Percentiles rank a stretch among this genome's conserved stretches.
phyloP scores from a whole-genome alignment of 164 flowering plant species.

The Umbellularia californica region DNA sequence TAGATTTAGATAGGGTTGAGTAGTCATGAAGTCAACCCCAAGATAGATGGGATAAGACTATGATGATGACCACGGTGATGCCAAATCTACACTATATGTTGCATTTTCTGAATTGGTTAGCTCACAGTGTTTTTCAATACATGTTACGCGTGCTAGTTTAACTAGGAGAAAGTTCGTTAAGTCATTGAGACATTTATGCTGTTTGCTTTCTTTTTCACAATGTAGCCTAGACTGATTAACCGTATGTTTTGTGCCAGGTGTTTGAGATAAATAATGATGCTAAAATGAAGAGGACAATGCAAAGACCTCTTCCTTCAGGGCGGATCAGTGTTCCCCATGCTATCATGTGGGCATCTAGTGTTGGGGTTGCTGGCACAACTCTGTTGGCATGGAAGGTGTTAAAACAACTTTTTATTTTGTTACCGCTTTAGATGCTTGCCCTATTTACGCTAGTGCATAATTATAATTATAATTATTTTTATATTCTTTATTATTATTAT shows the following conservation, averaged over 20 bases:
- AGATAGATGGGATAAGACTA: too few species aligned
- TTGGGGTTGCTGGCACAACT: conserved; percentile 79
- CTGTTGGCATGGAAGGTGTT: conserved; percentile 76
- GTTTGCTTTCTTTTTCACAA: background rate
- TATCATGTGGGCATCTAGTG: conserved; percentile 65
- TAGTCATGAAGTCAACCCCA: too few species aligned
- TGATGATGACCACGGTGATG: too few species aligned
- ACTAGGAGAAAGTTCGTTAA: too few species aligned
- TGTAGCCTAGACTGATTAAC: background rate
- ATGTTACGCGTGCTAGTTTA: too few species aligned
- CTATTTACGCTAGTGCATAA: background rate
- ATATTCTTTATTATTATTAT: too few species aligned
- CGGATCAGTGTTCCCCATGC: conserved; percentile 77
- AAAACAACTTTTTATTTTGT: conserved; percentile 4
- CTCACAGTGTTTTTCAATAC: too few species aligned
- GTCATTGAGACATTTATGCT: background rate
- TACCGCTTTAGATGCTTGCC: background rate
- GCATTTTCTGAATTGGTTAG: too few species aligned
- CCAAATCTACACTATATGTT: too few species aligned
- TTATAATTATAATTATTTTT: background rate
- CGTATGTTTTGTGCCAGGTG: conserved; percentile 36
- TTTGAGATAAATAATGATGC: conserved; percentile 88
- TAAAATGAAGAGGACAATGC: conserved; percentile 85
- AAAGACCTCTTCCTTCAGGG: conserved; percentile 91
- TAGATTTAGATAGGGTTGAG: too few species aligned